Percentiles rank a stretch among this genome's conserved stretches.
Evolutionary conservation across 2,329 filamentous ascomycete species (phyloP).

Genomic region (Colletotrichum musicola): DNA sequence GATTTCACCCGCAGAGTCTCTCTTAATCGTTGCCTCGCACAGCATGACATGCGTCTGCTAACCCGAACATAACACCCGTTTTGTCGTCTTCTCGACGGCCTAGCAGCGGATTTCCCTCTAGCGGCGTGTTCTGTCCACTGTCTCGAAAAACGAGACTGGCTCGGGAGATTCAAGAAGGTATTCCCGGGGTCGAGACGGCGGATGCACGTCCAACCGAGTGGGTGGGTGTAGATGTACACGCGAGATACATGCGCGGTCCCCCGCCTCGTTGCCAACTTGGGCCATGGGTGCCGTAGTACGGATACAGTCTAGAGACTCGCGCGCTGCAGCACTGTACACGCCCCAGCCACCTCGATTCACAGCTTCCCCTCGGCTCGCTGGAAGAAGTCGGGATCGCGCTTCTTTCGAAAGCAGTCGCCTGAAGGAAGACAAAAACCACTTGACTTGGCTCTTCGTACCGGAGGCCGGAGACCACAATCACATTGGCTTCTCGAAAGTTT

Average conservation of each 20-base stretch:
- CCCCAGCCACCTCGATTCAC: constrained; percentile 15
- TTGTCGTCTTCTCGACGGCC: neutral
- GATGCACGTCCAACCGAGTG: constrained; percentile 22
- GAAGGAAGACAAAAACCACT: neutral
- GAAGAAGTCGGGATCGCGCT: neutral
- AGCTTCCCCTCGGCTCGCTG: constrained; percentile 3
- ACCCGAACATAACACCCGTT: neutral
- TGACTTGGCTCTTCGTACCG: neutral
- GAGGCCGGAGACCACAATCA: neutral
- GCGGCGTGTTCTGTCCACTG: neutral
- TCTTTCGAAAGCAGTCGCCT: neutral
- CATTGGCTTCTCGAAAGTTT: too few relatives aligned
- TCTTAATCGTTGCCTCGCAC: neutral
- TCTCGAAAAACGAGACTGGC: neutral
- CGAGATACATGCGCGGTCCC: constrained; percentile 26
- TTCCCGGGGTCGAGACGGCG: constrained; percentile 6
- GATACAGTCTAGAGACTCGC: constrained; percentile 16
- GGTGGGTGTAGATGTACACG: constrained; percentile 16
- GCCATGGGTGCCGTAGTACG: constrained; percentile 16
- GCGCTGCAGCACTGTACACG: constrained; percentile 27
- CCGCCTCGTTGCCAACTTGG: constrained; percentile 29
- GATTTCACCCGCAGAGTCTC: neutral
- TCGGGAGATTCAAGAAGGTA: neutral
- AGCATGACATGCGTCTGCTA: neutral
- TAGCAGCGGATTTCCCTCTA: neutral